Conservation (phyloP, 2,329 filamentous ascomycete genomes). For the Exophiala sp. region DNA sequence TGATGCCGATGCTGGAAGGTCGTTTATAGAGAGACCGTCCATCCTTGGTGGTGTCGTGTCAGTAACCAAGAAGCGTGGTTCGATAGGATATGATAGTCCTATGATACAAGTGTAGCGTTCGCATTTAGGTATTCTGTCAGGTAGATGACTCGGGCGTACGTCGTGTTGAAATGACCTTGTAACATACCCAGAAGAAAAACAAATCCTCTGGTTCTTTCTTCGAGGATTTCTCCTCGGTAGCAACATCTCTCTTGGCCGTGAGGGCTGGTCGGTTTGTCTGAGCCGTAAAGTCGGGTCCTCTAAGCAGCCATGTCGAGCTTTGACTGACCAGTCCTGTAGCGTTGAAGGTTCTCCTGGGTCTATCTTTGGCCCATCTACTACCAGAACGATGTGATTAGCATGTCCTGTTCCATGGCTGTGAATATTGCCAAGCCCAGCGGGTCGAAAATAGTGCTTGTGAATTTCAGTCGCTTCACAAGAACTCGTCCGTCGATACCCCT, state of each 20-base stretch:
- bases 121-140: no score
- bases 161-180: background rate
- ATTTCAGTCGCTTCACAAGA: conserved; percentile 84
- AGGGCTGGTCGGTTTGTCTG: conserved; percentile 58
- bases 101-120: no score
- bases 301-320: conserved; percentile 83
- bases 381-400: conserved; percentile 90
- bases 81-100: no score
- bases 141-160: no score
- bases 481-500: conserved; percentile 74
- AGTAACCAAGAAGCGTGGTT: no score
- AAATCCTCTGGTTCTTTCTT: background rate
- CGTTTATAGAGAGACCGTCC: conserved; percentile 14
- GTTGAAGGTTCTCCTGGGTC: conserved; percentile 70
- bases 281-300: conserved; percentile 91
- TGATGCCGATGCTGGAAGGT: conserved; percentile 38
- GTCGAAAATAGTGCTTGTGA: conserved; percentile 76
- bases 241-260: conserved; percentile 54
- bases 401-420: conserved; percentile 82
- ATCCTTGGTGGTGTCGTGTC: conserved; percentile 17
- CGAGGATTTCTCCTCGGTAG: background rate
- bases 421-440: conserved; percentile 67
- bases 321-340: conserved; percentile 75
- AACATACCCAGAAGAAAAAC: background rate
- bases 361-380: conserved; percentile 72